These are phyloP conservation scores for Arthrobotrys conoides DNA, from an alignment of 2,329 filamentous ascomycete genomes.

Conservation along the genomic window DNA sequence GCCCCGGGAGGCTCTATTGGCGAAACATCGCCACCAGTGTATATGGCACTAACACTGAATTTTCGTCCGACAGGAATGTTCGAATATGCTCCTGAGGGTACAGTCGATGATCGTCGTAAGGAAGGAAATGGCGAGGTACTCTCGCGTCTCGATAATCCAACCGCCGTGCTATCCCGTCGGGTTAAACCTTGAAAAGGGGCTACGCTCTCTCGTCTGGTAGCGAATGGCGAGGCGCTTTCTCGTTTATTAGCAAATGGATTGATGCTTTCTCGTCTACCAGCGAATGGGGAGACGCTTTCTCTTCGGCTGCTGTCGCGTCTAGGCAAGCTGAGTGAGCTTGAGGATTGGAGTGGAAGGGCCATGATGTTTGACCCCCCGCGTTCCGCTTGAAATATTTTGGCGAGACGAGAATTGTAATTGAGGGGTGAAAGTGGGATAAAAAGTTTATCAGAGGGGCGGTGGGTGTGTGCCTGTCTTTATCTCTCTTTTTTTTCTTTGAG, in stretches of 20 bases:
- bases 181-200: constrained; percentile 15
- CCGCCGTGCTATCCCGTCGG: constrained; percentile 4
- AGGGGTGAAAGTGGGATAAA: constrained; percentile 30
- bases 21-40: constrained; percentile 43
- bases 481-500: constrained; percentile 22
- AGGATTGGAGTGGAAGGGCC: constrained; percentile 40
- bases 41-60: constrained; percentile 53
- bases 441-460: constrained; percentile 34
- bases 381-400: constrained; percentile 34
- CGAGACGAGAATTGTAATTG: constrained; percentile 26
- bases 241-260: constrained; percentile 23
- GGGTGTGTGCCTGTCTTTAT: constrained; percentile 35
- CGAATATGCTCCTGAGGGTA: constrained; percentile 25
- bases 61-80: constrained; percentile 20
- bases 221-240: constrained; percentile 10
- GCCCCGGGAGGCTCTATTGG: constrained; percentile 40
- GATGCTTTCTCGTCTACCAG: constrained; percentile 27
- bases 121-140: constrained; percentile 22
- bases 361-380: constrained; percentile 46
- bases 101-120: constrained; percentile 41
- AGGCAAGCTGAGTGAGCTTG: constrained; percentile 18
- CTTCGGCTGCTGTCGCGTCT: constrained; percentile 29
- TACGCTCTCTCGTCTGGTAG: constrained; percentile 25
- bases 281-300: constrained; percentile 32
- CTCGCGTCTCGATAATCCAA: constrained; percentile 37